phyloP scores from a whole-genome alignment of 75 land plant species.

The Sequoiadendron giganteum region DNA sequence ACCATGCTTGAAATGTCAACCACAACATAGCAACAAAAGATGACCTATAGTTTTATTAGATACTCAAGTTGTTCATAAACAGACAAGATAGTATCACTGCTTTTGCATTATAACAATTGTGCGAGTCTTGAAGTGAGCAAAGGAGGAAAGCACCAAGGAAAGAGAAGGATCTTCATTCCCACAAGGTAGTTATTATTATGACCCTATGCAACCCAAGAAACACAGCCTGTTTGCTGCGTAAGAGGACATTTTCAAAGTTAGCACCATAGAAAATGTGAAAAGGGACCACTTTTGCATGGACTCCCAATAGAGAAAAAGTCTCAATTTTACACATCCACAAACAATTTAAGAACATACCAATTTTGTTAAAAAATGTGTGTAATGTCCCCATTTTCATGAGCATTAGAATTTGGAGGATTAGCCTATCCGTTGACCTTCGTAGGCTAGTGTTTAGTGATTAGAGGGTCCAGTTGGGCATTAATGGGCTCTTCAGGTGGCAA shows the following conservation, averaged over 20 bases:
- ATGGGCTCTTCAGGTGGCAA: too few relatives aligned
- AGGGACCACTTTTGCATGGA: background rate
- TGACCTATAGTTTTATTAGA: background rate
- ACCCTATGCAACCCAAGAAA: background rate
- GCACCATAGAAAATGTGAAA: background rate
- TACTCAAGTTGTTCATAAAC: background rate
- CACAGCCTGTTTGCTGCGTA: background rate
- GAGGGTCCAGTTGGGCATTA: too few relatives aligned
- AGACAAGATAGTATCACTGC: too few relatives aligned
- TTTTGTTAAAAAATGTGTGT: background rate
- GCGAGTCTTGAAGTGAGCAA: too few relatives aligned
- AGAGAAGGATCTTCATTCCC: too few relatives aligned
- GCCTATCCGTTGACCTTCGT: too few relatives aligned
- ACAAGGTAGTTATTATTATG: too few relatives aligned
- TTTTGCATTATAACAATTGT: too few relatives aligned
- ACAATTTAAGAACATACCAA: background rate
- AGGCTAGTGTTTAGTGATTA: too few relatives aligned
- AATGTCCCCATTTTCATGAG: too few relatives aligned
- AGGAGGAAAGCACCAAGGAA: too few relatives aligned
- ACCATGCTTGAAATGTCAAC: background rate
- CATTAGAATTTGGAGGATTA: too few relatives aligned
- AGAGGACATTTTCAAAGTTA: background rate
- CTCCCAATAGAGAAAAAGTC: background rate
- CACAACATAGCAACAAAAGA: background rate
- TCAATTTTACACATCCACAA: background rate